Percentiles rank a stretch among this genome's conserved stretches.
Evolutionary conservation across 75 land plant species (phyloP).

Genomic region (Pinus albicaulis): DNA sequence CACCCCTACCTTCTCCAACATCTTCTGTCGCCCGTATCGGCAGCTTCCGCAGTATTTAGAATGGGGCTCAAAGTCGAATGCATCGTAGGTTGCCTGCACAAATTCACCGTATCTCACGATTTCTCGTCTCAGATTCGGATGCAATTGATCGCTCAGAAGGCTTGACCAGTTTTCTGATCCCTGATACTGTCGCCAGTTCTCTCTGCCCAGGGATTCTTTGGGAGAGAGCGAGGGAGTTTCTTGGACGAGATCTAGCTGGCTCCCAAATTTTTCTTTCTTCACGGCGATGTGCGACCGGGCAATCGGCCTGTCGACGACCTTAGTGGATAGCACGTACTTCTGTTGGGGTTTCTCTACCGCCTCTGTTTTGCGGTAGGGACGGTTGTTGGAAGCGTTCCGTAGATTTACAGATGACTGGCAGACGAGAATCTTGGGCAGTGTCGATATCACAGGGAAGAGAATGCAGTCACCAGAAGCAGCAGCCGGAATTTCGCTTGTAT

Average conservation of each 20-base stretch:
- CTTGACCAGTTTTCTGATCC: slow-evolving; percentile 74
- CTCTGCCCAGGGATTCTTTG: not conserved
- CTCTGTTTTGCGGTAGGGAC: not conserved
- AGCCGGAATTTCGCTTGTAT: no score
- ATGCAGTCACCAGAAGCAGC: no score
- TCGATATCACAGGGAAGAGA: no score
- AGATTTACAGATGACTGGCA: not conserved
- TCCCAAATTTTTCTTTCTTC: not conserved
- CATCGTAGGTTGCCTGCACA: slow-evolving; percentile 75
- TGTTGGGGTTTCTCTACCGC: not conserved
- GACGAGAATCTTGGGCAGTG: no score
- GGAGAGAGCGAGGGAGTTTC: not conserved
- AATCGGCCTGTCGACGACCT: no score
- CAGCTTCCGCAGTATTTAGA: no score
- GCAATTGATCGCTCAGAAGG: slow-evolving; percentile 56
- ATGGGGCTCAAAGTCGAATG: slow-evolving; percentile 23
- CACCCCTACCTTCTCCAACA: no score
- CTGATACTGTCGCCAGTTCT: slow-evolving; percentile 62
- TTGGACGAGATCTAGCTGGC: not conserved
- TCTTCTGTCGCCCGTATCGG: no score
- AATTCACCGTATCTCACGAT: slow-evolving; percentile 76
- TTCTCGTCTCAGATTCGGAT: slow-evolving; percentile 54
- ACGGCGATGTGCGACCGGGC: not conserved
- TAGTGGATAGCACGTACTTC: no score
- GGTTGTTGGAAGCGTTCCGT: not conserved